Evolutionary conservation across 306 rosid species (phyloP).

Genomic region (Begonia masoniana): DNA sequence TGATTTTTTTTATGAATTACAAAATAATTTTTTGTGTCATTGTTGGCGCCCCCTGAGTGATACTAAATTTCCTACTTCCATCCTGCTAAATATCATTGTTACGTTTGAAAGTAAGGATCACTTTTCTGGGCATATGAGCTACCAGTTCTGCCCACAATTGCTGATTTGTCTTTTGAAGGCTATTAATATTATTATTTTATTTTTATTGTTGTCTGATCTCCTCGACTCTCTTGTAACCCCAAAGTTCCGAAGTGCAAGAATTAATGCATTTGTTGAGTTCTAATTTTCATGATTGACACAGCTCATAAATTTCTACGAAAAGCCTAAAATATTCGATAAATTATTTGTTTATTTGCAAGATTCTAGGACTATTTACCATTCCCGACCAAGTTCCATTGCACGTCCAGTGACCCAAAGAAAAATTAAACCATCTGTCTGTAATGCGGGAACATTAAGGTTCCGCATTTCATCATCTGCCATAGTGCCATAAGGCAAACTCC

Average conservation of each 20-base stretch:
- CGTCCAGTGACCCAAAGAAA: slow-evolving; percentile 99
- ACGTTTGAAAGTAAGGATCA: too few relatives aligned
- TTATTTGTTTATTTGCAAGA: neutral
- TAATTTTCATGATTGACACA: too few relatives aligned
- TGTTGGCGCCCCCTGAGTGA: too few relatives aligned
- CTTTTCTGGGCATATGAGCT: too few relatives aligned
- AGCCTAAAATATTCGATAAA: neutral
- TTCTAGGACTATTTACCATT: slow-evolving; percentile 41
- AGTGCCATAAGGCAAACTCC: slow-evolving; percentile 97
- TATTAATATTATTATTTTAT: neutral
- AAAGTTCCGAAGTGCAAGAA: slow-evolving; percentile 71
- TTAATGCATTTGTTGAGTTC: too few relatives aligned
- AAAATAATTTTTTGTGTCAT: too few relatives aligned
- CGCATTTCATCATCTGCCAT: slow-evolving; percentile 99
- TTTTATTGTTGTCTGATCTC: slow-evolving; percentile 42
- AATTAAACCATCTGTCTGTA: slow-evolving; percentile 93
- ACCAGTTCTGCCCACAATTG: too few relatives aligned
- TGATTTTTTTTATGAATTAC: too few relatives aligned
- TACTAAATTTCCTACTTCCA: too few relatives aligned
- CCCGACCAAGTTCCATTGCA: slow-evolving; percentile 99
- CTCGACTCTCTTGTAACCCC: slow-evolving; percentile 95
- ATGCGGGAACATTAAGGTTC: slow-evolving; percentile 90
- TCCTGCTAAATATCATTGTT: too few relatives aligned
- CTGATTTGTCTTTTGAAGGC: too few relatives aligned
- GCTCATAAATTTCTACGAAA: too few relatives aligned